Conservation (phyloP, 306 rosid genomes). For the Argentina anserina region DNA sequence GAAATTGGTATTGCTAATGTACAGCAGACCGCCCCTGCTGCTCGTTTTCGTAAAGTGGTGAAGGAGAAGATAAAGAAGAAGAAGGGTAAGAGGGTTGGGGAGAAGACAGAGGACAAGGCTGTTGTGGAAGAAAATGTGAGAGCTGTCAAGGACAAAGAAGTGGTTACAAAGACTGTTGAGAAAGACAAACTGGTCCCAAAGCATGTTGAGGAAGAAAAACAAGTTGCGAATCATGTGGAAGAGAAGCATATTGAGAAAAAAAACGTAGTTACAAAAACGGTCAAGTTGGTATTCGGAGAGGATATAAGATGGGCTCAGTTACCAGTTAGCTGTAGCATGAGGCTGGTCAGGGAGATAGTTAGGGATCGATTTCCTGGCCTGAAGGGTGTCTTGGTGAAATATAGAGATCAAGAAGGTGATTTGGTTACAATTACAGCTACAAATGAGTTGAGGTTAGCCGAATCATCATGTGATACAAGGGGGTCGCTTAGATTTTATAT, state of each 20-base stretch:
- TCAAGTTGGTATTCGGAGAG: conserved; percentile 82
- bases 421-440: conserved; percentile 78
- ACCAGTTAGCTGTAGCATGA: conserved; percentile 68
- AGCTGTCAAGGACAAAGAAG: conserved; percentile 38
- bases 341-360: conserved; percentile 55
- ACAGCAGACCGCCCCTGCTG: conserved; percentile 29
- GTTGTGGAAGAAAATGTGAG: conserved; percentile 45
- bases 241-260: conserved; percentile 38
- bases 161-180: conserved; percentile 31
- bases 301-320: conserved; percentile 85
- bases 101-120: conserved; percentile 43
- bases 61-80: conserved; percentile 61
- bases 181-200: conserved; percentile 35
- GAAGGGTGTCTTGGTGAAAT: conserved; percentile 81
- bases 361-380: conserved; percentile 66
- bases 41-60: conserved; percentile 50
- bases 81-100: conserved; percentile 41
- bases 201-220: conserved; percentile 33
- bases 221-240: conserved; percentile 6
- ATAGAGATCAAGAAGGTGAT: conserved; percentile 82
- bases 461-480: conserved; percentile 43
- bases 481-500: conserved; percentile 63
- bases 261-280: conserved; percentile 53
- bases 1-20: conserved; percentile 50
- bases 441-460: conserved; percentile 66